Percentiles rank a stretch among this genome's conserved stretches.
Evolutionary conservation across 176 grass and related monocot genomes (phyloP).

Genomic region (Oryza glumipatula): DNA sequence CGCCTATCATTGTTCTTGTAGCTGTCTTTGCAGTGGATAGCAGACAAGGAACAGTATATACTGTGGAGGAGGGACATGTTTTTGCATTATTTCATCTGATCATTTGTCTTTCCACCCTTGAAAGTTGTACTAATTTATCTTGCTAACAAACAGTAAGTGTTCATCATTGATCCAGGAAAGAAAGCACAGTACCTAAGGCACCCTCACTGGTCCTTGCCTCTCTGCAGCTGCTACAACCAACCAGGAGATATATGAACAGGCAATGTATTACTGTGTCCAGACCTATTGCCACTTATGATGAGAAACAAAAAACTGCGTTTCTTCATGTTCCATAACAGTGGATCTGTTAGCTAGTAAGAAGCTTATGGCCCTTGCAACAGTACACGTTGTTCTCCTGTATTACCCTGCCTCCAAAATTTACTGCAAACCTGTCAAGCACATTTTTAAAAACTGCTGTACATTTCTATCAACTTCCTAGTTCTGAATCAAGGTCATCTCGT

Average conservation of each 20-base stretch:
- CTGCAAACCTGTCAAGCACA: neutral
- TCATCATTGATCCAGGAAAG: constrained; percentile 29
- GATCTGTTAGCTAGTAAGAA: constrained; percentile 29
- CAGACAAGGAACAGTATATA: constrained; percentile 33
- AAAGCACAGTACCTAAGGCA: constrained; percentile 1
- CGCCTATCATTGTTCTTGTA: neutral
- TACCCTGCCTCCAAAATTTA: neutral
- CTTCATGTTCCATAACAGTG: constrained; percentile 33
- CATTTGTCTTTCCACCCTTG: neutral
- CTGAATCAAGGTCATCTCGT: neutral
- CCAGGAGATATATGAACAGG: constrained; percentile 10
- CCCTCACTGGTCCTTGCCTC: constrained; percentile 4
- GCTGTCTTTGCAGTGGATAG: constrained; percentile 27
- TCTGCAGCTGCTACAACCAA: neutral
- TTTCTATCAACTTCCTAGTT: neutral
- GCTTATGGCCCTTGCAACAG: neutral
- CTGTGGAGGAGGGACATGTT: constrained; percentile 11
- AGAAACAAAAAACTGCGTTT: constrained; percentile 14
- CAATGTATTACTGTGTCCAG: neutral
- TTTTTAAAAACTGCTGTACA: neutral
- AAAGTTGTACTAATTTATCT: constrained; percentile 30
- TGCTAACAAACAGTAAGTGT: neutral
- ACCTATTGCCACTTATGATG: constrained; percentile 13
- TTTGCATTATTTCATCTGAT: constrained; percentile 31
- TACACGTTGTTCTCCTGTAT: neutral